These are phyloP conservation scores for Euphrasia arctica DNA, from an alignment of 305 asterid species.

Conservation along the genomic window DNA sequence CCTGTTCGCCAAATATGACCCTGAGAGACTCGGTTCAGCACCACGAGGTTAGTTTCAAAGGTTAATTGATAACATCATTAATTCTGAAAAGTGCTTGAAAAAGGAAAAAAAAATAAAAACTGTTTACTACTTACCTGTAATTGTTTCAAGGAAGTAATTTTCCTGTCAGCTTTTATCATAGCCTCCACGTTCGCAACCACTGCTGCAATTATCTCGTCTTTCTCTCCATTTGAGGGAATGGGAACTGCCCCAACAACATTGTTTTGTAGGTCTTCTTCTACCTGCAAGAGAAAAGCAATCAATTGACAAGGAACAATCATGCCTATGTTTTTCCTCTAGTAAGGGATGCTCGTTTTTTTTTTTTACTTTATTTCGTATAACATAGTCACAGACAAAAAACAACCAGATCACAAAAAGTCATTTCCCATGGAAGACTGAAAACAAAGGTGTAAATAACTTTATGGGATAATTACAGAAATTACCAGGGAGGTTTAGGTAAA, in stretches of 20 bases:
- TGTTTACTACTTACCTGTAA: slow-evolving; percentile 54
- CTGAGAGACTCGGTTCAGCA: slow-evolving; percentile 30
- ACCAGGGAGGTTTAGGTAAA: no score
- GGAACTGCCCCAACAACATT: slow-evolving; percentile 68
- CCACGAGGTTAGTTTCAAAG: neutral
- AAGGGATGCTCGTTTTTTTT: neutral
- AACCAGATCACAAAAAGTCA: no score
- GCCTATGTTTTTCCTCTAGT: no score
- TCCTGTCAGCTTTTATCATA: slow-evolving; percentile 94
- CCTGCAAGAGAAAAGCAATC: slow-evolving; percentile 38
- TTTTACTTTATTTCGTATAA: no score
- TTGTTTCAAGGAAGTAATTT: slow-evolving; percentile 86
- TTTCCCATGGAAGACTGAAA: no score
- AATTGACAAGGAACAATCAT: no score
- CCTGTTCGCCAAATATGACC: slow-evolving; percentile 88
- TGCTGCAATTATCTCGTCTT: slow-evolving; percentile 70
- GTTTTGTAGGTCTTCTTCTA: slow-evolving; percentile 65
- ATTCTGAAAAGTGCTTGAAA: slow-evolving; percentile 8
- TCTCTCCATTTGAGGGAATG: slow-evolving; percentile 67
- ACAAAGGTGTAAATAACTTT: no score
- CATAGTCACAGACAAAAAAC: no score
- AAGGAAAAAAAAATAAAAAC: slow-evolving; percentile 1
- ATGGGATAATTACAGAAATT: no score
- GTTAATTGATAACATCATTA: neutral
- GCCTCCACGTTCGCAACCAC: slow-evolving; percentile 79